Base-by-base conservation (phyloP, 441 rosid genomes). In the Syzygium syzygioides region DNA sequence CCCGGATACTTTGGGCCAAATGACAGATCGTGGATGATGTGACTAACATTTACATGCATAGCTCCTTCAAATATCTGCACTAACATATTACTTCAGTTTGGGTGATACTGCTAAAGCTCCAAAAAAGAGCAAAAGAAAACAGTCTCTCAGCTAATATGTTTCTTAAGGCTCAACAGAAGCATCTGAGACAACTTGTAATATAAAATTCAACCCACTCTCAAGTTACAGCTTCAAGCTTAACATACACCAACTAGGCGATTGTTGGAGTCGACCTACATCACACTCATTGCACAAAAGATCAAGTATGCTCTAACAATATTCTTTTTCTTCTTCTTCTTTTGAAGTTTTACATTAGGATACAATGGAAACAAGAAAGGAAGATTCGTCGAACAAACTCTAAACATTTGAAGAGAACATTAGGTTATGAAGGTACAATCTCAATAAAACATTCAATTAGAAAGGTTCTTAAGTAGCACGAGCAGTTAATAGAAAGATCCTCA, bases 1-100 rank as follows among this genome's bases (percentile, higher is more conserved):
- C 99, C 98, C 2, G 97, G 98, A 92, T 96, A 98, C 88, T 97
- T 93, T 12, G 99, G 99, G 86, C 99, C 99, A 92, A 98, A 98
- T 87, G 99, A 95, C 89, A 98, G 90, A 91, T 96, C 97, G 87
- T 97, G 96, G 89, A 98, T 96, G 57, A 91, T 52, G 92, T 97
- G 99, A 90, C 99, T 98, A 55, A 98, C 97, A 87, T 97, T 98
- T 64, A 97, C 99, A 80, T 94, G 95, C 34, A 89, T 93, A 50
- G 98, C 90, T 45, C 98, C 98, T 10, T 95, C 96, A 92, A 98
- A 97, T 88, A 97, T 97, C 99, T 98, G 95, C 85, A 87, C 3
- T 88, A 59, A 88, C 86, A 41, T 54, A 87, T 60, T 23, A 41
- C n/a, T 41, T 76, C n/a, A 76, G n/a, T 17, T 76, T 41, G 52